phyloP scores from a whole-genome alignment of 306 rosid genomes.

The Rosa lucieae region DNA sequence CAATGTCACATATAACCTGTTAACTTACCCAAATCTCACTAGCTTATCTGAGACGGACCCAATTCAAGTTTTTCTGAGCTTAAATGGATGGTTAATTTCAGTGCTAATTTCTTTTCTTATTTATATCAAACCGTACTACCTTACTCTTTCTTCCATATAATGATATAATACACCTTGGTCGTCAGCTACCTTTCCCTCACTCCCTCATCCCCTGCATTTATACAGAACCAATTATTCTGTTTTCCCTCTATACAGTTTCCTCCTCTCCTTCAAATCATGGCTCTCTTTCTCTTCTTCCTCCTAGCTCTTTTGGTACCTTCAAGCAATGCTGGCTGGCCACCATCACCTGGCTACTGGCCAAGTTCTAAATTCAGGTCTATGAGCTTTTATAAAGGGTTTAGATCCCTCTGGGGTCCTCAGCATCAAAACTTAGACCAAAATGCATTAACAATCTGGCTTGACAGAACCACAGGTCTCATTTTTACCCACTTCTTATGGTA shows the following conservation, averaged over 20 bases:
- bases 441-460: conserved; percentile 87
- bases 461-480: conserved; percentile 60
- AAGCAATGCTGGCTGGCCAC: conserved; percentile 70
- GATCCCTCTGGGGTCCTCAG: conserved; percentile 87
- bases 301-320: conserved; percentile 41
- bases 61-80: neutral
- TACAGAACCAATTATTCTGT: conserved; percentile 39
- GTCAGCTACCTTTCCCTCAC: conserved; percentile 27
- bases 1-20: neutral
- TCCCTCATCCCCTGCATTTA: conserved; percentile 39
- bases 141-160: conserved; percentile 17
- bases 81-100: neutral
- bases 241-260: conserved; percentile 23
- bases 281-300: conserved; percentile 40
- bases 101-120: conserved; percentile 31
- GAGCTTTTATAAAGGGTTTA: conserved; percentile 62
- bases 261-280: conserved; percentile 37
- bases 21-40: neutral
- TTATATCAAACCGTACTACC: conserved; percentile 47
- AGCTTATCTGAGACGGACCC: conserved; percentile 7
- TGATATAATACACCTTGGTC: conserved; percentile 24
- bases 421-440: conserved; percentile 65
- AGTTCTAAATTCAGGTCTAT: conserved; percentile 68
- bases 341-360: conserved; percentile 95
- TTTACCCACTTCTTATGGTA: neutral